phyloP scores from a whole-genome alignment of 495 filamentous ascomycete genomes.

The Neurospora sp. region DNA sequence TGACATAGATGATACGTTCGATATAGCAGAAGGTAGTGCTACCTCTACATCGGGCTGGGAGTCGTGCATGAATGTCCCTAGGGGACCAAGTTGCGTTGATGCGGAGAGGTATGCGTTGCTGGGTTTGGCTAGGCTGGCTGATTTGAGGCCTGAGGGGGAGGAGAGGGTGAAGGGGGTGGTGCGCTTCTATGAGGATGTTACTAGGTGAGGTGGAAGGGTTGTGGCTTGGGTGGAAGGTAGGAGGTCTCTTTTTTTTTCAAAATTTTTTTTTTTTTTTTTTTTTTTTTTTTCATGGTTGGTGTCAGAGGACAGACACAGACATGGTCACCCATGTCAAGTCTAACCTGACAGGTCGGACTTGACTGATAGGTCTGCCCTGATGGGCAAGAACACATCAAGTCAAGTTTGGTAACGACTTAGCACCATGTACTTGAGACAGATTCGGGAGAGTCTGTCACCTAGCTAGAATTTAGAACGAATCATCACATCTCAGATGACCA shows the following conservation, averaged over 20 bases:
- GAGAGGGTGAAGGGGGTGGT: neutral
- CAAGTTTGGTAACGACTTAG: too few relatives aligned
- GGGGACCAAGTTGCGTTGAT: neutral
- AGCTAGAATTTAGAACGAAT: too few relatives aligned
- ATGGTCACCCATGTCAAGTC: too few relatives aligned
- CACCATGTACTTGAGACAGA: too few relatives aligned
- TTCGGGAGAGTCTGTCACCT: too few relatives aligned
- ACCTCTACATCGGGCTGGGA: neutral
- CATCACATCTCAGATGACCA: too few relatives aligned
- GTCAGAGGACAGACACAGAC: too few relatives aligned
- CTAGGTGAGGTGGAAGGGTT: neutral
- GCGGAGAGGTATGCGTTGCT: neutral
- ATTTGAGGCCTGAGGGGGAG: neutral
- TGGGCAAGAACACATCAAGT: too few relatives aligned
- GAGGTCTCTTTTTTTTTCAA: neutral
- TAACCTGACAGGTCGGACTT: too few relatives aligned
- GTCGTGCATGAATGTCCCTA: neutral
- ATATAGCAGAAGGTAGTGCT: neutral
- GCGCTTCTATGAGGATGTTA: neutral
- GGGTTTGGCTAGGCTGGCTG: neutral
- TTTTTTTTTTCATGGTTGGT: neutral
- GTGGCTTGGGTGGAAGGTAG: neutral
- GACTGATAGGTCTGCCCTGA: too few relatives aligned
- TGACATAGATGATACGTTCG: neutral
- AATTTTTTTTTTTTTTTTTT: neutral